Base-by-base conservation (phyloP, 164 flowering plant genomes). In the Stephania japonica region DNA sequence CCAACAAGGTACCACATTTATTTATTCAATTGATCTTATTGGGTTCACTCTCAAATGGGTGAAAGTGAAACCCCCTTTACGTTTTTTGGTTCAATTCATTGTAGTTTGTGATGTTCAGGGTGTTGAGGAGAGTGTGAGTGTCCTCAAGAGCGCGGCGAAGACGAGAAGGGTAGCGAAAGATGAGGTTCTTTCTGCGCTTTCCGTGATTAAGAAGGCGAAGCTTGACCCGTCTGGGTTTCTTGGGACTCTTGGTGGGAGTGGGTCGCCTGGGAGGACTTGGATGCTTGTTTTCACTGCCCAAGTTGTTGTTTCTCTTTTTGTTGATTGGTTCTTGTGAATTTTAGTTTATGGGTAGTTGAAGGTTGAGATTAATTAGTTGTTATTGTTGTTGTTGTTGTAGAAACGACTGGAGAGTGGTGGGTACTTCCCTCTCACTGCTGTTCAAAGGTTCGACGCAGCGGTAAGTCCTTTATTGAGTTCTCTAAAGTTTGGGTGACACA, bases 201-300 rank as follows among this genome's bases (percentile, higher is more conserved):
- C 84, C 65, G 87, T 84, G 70, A 81, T 94, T 49, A 91, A 91
- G 86, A 91, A 89, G 77, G 90, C 93, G 1, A 94, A 92, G 73
- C 44, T 92, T 53, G 94, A 94, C 68, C 84, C 97, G 18, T 84
- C 92, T 0, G 71, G 70, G 13, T 92, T 94, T 80, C 85, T 92
- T 4, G 70, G 82, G 0, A 92, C 92, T 1, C 96, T 94, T 71
- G 97, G 97, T 27, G 99, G 99, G 72, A 71, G 86, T 1, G 70
- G 88, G 63, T 90, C 99, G 23, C 97, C 97, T 66, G 99, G 99
- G 23, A 87, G 86, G 77, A 92, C 99, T 4, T 94, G 99, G 99
- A 92, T 94, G 99, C 97, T 94, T 68, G 78, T 94, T 68, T 94
- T 90, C 75, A 91, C 97, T 44, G 87, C 97, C 21, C 76, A 92